These are phyloP conservation scores for Kernera saxatilis DNA, from an alignment of 345 rosid species.

Conservation along the genomic window DNA sequence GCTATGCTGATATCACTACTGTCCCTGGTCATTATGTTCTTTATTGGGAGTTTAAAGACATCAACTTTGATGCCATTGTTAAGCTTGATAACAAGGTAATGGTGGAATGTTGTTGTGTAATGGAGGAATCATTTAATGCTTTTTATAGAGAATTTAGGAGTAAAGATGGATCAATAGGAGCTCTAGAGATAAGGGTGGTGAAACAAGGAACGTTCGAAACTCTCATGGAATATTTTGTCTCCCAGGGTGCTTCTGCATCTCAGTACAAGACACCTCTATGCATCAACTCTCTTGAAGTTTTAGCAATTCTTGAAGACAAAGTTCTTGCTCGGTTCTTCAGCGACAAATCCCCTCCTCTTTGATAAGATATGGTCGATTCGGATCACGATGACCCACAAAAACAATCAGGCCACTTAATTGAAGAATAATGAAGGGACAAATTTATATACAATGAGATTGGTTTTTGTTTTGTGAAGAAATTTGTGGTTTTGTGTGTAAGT, in stretches of 20 bases:
- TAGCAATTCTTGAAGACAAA: neutral
- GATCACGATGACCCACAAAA: no score
- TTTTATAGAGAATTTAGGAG: conserved; percentile 40
- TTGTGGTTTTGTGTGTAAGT: no score
- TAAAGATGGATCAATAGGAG: conserved; percentile 39
- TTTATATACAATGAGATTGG: no score
- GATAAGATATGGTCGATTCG: neutral
- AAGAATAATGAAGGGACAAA: no score
- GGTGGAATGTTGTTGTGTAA: conserved; percentile 49
- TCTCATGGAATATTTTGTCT: conserved; percentile 55
- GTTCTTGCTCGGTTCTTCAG: conserved; percentile 1
- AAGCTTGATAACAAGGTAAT: conserved; percentile 33
- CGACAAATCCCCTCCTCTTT: neutral
- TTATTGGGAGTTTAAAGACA: conserved; percentile 50
- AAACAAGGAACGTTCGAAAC: conserved; percentile 47
- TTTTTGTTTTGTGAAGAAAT: no score
- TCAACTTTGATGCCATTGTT: neutral
- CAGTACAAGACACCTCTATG: conserved; percentile 67
- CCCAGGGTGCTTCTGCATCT: conserved; percentile 49
- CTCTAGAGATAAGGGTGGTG: conserved; percentile 59
- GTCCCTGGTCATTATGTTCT: conserved; percentile 58
- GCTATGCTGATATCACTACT: conserved; percentile 42
- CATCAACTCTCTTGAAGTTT: conserved; percentile 37
- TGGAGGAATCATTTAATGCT: conserved; percentile 51
- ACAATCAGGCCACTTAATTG: no score